These are phyloP conservation scores for Spergularia bocconei DNA, from an alignment of 148 eudicot genomes.

Conservation along the genomic window DNA sequence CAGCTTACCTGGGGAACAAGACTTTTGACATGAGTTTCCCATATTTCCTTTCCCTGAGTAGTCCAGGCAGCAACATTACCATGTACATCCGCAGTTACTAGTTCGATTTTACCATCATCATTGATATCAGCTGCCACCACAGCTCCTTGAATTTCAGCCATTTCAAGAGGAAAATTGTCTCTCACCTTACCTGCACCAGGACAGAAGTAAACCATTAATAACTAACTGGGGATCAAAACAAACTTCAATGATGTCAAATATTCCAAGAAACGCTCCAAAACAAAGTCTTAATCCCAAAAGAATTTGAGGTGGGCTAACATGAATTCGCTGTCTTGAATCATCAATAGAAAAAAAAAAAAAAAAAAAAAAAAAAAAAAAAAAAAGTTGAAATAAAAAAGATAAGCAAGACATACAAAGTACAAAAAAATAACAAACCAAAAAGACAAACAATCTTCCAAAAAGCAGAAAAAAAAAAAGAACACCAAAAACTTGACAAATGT, in stretches of 20 bases:
- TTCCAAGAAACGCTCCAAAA: neutral
- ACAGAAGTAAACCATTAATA: neutral
- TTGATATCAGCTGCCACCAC: slow-evolving; percentile 95
- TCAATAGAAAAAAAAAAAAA: too few relatives aligned
- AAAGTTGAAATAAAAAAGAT: too few relatives aligned
- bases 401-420: too few relatives aligned
- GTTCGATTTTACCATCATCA: slow-evolving; percentile 95
- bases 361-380: too few relatives aligned
- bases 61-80: slow-evolving; percentile 99
- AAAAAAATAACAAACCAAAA: too few relatives aligned
- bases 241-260: neutral
- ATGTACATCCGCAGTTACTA: slow-evolving; percentile 85
- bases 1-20: slow-evolving; percentile 75
- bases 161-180: slow-evolving; percentile 91
- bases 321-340: too few relatives aligned
- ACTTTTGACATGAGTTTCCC: slow-evolving; percentile 94
- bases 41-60: slow-evolving; percentile 87
- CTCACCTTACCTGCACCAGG: slow-evolving; percentile 73
- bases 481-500: too few relatives aligned
- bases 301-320: too few relatives aligned
- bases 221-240: neutral
- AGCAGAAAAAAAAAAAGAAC: too few relatives aligned
- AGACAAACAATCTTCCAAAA: too few relatives aligned
- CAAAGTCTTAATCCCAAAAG: too few relatives aligned
- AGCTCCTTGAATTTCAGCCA: slow-evolving; percentile 98